A percentile compares a stretch with the other conserved stretches of the same genome.
Evolutionary conservation across 768 basidiomycete genomes (phyloP).

Genomic region (Pulveroboletus sp.): DNA sequence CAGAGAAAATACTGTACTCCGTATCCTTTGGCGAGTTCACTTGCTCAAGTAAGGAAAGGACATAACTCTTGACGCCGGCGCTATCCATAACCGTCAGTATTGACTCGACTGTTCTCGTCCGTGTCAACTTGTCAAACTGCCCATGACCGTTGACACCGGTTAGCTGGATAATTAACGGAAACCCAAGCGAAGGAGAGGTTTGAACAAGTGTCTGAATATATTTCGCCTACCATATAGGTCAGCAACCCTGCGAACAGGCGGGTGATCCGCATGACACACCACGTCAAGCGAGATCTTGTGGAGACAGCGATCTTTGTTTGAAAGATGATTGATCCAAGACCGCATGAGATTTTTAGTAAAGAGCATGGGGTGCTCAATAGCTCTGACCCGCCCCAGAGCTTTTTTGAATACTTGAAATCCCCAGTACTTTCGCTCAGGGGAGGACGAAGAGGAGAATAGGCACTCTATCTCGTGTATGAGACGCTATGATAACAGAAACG

Average conservation of each 20-base stretch:
- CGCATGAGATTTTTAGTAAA: constrained; percentile 96
- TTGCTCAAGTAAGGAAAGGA: constrained; percentile 63
- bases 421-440: constrained; percentile 88
- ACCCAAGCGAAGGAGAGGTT: constrained; percentile 72
- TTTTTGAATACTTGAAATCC: constrained; percentile 91
- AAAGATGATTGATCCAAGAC: constrained; percentile 93
- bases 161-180: constrained; percentile 79
- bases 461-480: constrained; percentile 52
- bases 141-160: constrained; percentile 78
- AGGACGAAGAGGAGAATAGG: constrained; percentile 78
- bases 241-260: not conserved
- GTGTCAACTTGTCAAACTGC: constrained; percentile 89
- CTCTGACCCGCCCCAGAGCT: constrained; percentile 61
- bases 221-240: constrained; percentile 46
- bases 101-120: constrained; percentile 87
- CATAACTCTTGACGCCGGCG: constrained; percentile 73
- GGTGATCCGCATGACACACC: constrained; percentile 39
- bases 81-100: constrained; percentile 71
- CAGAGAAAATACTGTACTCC: constrained; percentile 33
- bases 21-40: constrained; percentile 45
- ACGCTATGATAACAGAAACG: not conserved
- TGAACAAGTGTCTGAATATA: constrained; percentile 74
- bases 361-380: constrained; percentile 72
- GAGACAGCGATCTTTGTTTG: constrained; percentile 80
- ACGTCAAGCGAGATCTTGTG: constrained; percentile 86